Percentiles rank a stretch among this genome's conserved stretches.
Evolutionary conservation across 805 yeast genomes (phyloP).

Genomic region (Metschnikowia corniflorae): DNA sequence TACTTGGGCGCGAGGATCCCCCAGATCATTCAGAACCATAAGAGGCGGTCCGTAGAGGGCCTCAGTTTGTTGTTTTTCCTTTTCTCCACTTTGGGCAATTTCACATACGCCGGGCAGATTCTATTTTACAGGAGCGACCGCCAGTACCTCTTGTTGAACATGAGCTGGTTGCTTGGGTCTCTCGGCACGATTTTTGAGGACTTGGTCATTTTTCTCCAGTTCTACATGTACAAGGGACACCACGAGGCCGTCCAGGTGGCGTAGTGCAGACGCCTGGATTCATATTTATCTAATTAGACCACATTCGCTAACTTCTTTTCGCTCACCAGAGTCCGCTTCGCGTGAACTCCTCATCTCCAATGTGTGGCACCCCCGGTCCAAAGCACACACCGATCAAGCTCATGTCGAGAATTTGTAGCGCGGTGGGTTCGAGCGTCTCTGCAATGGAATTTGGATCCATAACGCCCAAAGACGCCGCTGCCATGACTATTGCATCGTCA

Average conservation of each 20-base stretch:
- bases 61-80: constrained; percentile 78
- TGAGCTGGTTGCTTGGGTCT: constrained; percentile 78
- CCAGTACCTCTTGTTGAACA: constrained; percentile 55
- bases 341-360: no score
- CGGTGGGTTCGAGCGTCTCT: constrained; percentile 3
- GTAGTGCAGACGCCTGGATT: background rate
- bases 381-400: constrained; percentile 9
- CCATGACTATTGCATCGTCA: no score
- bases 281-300: no score
- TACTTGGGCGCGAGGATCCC: constrained; percentile 73
- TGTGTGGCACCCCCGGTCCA: no score
- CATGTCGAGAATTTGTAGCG: constrained; percentile 12
- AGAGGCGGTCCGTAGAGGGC: constrained; percentile 77
- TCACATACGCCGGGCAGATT: constrained; percentile 73
- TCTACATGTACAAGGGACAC: constrained; percentile 52
- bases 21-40: constrained; percentile 77
- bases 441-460: constrained; percentile 1
- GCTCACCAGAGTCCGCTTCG: no score
- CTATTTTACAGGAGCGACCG: constrained; percentile 60
- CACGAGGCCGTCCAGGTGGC: constrained; percentile 3
- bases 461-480: background rate
- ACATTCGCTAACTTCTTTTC: no score
- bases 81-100: constrained; percentile 69
- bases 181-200: constrained; percentile 77
- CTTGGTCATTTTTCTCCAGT: constrained; percentile 60